Evolutionary conservation across 148 eudicot species (phyloP).

Genomic region (Silene latifolia): DNA sequence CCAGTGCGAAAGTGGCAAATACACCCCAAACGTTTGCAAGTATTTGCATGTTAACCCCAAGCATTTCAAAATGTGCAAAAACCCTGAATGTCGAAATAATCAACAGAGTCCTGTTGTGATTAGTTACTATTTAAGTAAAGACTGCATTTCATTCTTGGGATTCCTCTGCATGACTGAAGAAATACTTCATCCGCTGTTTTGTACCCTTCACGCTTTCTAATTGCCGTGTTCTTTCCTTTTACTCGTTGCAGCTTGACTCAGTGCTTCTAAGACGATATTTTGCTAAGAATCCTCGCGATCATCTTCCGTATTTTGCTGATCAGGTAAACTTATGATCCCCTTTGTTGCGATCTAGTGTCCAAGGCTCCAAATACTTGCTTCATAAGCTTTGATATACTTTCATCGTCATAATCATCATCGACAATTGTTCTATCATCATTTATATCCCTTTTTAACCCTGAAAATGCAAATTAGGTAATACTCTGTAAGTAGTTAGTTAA

Average conservation of each 20-base stretch:
- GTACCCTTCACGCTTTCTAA: background rate
- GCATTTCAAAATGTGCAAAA: no score
- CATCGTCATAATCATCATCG: background rate
- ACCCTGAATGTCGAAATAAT: background rate
- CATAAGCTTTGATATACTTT: background rate
- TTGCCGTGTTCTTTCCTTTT: background rate
- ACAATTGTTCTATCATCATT: background rate
- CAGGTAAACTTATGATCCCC: constrained; percentile 39
- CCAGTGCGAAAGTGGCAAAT: background rate
- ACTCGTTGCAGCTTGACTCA: constrained; percentile 53
- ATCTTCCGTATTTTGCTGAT: constrained; percentile 75
- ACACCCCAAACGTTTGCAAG: no score
- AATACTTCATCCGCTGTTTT: background rate
- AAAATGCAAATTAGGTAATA: background rate
- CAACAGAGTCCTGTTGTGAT: background rate
- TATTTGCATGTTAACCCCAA: no score
- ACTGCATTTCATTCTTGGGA: background rate
- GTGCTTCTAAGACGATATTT: constrained; percentile 64
- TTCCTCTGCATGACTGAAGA: background rate
- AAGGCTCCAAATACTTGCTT: background rate
- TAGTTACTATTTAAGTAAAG: no score
- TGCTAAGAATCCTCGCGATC: constrained; percentile 49
- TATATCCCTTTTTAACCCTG: background rate
- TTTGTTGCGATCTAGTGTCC: background rate
- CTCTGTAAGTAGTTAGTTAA: background rate